Percentiles rank a stretch among this genome's conserved stretches.
Evolutionary conservation across 2,329 filamentous ascomycete genomes (phyloP).

Genomic region (Colletotrichum liaoningense): DNA sequence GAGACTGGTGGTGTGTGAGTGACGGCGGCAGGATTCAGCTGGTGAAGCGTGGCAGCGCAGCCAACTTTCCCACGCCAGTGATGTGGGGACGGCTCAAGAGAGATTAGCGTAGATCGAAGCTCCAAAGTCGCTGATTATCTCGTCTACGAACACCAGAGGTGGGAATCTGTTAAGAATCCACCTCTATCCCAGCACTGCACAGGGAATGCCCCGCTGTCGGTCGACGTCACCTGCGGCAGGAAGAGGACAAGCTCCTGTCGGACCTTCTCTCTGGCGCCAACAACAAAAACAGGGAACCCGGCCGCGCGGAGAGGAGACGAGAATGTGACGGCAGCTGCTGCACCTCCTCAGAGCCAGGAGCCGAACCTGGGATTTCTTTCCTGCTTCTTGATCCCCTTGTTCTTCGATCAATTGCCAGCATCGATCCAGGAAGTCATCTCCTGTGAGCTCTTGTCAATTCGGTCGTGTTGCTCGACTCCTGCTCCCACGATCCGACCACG

Average conservation of each 20-base stretch:
- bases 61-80: conserved; percentile 15
- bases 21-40: not conserved
- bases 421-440: not conserved
- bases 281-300: conserved; percentile 23
- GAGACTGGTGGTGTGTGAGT: not conserved
- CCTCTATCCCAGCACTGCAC: not conserved
- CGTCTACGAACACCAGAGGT: fast-evolving
- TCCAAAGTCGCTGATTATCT: not conserved
- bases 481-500: not conserved
- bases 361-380: conserved; percentile 5
- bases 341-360: not conserved
- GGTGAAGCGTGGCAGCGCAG: conserved; percentile 20
- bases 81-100: not conserved
- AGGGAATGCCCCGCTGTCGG: conserved; percentile 5
- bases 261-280: not conserved
- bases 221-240: conserved; percentile 26
- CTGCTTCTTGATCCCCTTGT: not conserved
- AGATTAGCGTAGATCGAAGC: not conserved
- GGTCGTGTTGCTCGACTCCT: not conserved
- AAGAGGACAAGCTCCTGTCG: conserved; percentile 11
- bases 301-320: not conserved
- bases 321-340: not conserved
- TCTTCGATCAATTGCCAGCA: not conserved
- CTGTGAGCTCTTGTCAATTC: not conserved
- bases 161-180: not conserved